phyloP scores from a whole-genome alignment of 1,284 basidiomycete species.

The Athelia psychrophila region DNA sequence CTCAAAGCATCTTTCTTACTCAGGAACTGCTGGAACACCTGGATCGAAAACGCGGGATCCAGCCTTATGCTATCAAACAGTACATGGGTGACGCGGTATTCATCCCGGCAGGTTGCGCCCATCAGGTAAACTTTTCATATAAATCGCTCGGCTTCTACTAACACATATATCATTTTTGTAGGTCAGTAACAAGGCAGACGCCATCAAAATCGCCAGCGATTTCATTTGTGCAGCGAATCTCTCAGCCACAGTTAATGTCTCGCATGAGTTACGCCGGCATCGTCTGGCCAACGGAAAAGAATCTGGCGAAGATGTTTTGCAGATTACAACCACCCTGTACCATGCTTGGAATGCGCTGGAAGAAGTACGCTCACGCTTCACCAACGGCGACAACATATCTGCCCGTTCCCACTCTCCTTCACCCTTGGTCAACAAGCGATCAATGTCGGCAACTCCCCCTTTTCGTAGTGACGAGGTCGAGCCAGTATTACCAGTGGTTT shows the following conservation, averaged over 20 bases:
- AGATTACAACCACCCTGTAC: background rate
- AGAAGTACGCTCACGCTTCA: too few relatives aligned
- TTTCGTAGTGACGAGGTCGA: too few relatives aligned
- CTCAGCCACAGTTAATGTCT: background rate
- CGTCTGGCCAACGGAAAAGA: background rate
- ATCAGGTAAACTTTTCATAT: background rate
- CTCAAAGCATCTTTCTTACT: background rate
- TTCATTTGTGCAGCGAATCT: background rate
- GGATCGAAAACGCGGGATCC: background rate
- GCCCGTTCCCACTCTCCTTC: too few relatives aligned
- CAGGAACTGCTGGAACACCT: background rate
- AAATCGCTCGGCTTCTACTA: background rate
- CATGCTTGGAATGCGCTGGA: background rate
- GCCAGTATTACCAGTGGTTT: too few relatives aligned
- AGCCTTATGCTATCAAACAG: background rate
- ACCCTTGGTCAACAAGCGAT: too few relatives aligned
- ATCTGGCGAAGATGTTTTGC: background rate
- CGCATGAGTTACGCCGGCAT: background rate
- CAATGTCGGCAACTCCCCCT: too few relatives aligned
- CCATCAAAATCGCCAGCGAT: background rate
- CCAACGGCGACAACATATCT: too few relatives aligned
- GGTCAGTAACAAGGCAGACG: background rate
- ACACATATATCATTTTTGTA: background rate
- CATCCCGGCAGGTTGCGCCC: background rate
- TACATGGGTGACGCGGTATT: background rate